Percentiles rank a stretch among this genome's conserved stretches.
These are phyloP conservation scores for Tulasnella sp. DNA, from an alignment of 768 basidiomycete genomes.

Conservation along the genomic window DNA sequence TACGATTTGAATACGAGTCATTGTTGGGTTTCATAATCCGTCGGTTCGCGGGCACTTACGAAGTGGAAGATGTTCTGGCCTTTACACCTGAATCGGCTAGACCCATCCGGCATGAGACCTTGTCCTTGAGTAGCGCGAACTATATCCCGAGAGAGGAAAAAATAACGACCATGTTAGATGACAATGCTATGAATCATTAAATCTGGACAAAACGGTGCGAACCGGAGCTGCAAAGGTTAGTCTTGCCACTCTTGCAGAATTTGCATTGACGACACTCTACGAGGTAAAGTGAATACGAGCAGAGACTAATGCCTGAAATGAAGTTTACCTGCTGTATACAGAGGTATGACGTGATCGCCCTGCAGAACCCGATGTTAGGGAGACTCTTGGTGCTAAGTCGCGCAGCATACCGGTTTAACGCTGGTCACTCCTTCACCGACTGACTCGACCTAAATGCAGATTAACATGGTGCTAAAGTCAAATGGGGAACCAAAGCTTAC, in stretches of 20 bases:
- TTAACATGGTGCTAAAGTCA: not conserved
- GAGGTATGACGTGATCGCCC: slow-evolving; percentile 96
- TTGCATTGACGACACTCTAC: slow-evolving; percentile 93
- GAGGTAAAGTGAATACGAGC: slow-evolving; percentile 28
- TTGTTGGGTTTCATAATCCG: not conserved
- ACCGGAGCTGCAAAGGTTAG: slow-evolving; percentile 97
- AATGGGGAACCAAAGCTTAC: not conserved
- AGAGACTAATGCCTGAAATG: not conserved
- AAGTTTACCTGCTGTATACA: slow-evolving; percentile 83
- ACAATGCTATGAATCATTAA: not conserved
- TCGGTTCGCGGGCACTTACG: slow-evolving; percentile 48
- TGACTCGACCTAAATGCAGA: slow-evolving; percentile 74
- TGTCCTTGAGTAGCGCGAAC: slow-evolving; percentile 91
- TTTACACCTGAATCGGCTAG: slow-evolving; percentile 81
- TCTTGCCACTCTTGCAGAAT: slow-evolving; percentile 98
- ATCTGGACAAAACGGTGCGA: slow-evolving; percentile 17
- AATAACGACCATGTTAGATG: not conserved
- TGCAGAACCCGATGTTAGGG: slow-evolving; percentile 31
- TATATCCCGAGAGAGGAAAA: slow-evolving; percentile 36
- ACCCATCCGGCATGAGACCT: slow-evolving; percentile 91
- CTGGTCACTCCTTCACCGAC: slow-evolving; percentile 91
- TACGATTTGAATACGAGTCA: slow-evolving; percentile 6
- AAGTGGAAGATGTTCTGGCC: slow-evolving; percentile 89
- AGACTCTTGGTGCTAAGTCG: not conserved
- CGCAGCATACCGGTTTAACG: slow-evolving; percentile 51